Conservation (phyloP, 1,284 basidiomycete species). For the Apiotrichum domesticum region DNA sequence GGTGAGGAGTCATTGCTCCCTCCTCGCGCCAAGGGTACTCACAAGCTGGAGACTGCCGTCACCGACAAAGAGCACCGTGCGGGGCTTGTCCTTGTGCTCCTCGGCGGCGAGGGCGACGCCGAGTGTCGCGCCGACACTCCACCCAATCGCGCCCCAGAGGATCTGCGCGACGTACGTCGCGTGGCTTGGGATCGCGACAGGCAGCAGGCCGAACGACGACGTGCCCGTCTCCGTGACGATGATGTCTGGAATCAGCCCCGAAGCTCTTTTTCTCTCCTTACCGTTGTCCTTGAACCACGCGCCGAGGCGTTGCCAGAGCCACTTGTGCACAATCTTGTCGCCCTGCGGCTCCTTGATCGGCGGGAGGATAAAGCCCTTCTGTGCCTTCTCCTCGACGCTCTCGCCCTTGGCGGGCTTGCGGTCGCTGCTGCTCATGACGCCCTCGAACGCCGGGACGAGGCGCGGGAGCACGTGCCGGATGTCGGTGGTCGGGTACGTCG, state of each 20-base stretch:
- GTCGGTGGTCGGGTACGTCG: conserved; percentile 49
- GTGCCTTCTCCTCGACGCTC: conserved; percentile 29
- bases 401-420: conserved; percentile 16
- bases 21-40: neutral
- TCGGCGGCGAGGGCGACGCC: conserved; percentile 59
- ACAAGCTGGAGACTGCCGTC: conserved; percentile 52
- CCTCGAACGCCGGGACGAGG: conserved; percentile 41
- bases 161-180: conserved; percentile 63
- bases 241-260: conserved; percentile 50
- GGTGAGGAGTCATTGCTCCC: conserved; percentile 2
- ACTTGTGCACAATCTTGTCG: conserved; percentile 59
- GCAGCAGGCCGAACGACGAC: conserved; percentile 65
- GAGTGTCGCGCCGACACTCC: conserved; percentile 53
- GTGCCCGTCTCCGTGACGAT: conserved; percentile 73
- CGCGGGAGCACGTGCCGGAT: conserved; percentile 49
- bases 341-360: conserved; percentile 21
- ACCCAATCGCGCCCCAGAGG: conserved; percentile 45
- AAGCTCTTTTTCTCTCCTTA: conserved; percentile 10
- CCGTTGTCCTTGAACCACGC: conserved; percentile 67
- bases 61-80: conserved; percentile 80
- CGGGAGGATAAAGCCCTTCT: conserved; percentile 21
- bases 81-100: conserved; percentile 55
- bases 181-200: conserved; percentile 65
- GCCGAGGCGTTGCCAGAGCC: conserved; percentile 79
- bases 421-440: conserved; percentile 25